Conservation (phyloP, 1,284 basidiomycete species). For the Cystobasidiaceae sp. region DNA sequence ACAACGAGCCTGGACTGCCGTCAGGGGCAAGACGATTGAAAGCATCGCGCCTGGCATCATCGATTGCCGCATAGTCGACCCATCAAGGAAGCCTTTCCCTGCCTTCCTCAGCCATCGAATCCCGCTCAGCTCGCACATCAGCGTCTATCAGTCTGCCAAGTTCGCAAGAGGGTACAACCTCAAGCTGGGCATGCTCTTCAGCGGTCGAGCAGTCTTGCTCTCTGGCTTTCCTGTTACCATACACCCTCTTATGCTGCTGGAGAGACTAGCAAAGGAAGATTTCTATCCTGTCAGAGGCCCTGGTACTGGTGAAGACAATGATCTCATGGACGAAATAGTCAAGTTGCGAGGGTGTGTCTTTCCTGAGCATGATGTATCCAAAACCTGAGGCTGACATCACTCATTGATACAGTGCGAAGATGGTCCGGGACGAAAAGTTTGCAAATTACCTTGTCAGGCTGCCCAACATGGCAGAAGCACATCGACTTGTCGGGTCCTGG, state of each 20-base stretch:
- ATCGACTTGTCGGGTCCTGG: slow-evolving; percentile 11
- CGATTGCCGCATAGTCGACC: slow-evolving; percentile 7
- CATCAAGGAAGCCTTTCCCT: not conserved
- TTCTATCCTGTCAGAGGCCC: slow-evolving; percentile 18
- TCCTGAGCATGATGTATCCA: no score
- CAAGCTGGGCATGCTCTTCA: not conserved
- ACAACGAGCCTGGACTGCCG: not conserved
- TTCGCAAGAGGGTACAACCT: not conserved
- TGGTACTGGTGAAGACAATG: not conserved
- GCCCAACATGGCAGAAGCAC: slow-evolving; percentile 27
- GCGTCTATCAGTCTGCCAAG: not conserved
- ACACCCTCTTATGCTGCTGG: slow-evolving; percentile 1
- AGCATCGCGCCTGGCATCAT: slow-evolving; percentile 1
- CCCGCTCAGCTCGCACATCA: not conserved
- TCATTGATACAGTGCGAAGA: not conserved
- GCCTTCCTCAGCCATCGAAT: not conserved
- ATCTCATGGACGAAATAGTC: slow-evolving; percentile 11
- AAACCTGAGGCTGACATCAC: not conserved
- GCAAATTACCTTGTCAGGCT: slow-evolving; percentile 16
- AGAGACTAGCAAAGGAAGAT: slow-evolving; percentile 3
- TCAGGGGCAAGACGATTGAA: slow-evolving; percentile 14
- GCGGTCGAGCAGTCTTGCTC: slow-evolving; percentile 11
- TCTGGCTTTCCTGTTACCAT: slow-evolving; percentile 12
- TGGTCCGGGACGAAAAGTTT: not conserved
- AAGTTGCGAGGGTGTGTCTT: not conserved